Base-by-base conservation (phyloP, 2,329 filamentous ascomycete species). In the Daldinia eschscholtzii region DNA sequence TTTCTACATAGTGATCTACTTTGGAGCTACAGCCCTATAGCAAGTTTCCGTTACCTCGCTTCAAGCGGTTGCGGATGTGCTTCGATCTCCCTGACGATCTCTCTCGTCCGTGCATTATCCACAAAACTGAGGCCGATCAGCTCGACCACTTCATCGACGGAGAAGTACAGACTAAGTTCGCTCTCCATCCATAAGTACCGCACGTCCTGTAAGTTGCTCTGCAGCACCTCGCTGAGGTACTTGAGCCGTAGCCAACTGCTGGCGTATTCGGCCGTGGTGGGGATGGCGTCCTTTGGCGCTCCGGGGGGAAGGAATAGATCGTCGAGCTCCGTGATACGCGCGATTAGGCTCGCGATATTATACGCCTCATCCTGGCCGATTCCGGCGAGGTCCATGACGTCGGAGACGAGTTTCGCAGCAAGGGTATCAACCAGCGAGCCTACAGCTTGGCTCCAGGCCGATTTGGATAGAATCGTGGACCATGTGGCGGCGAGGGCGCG, bases 351-450 rank as follows among this genome's bases (percentile, higher is more conserved):
- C 18, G 89, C 88, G 62, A 89, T 87, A 56, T 82, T 84, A 78
- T 88, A 90, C 0, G 89, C 88, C 71, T 90, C 88, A 39, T 91
- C 89, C 72, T 90, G 87, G 6, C 88, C 84, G 60, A 91, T 88
- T 0, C 86, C 84, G 0, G 85, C 73, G 74, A 90, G 83, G 50
- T 91, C 89, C 76, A 89, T 85, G 52, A 91, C 87, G 70, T 91
- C 89, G 6, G 80, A 76, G 59, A 89, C 84, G 60, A 91, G 81
- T 74, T 90, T 89, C n/a, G 81, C 79, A 5, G 88, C 86, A 41
- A 90, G 79, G 0, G 86, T 83, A 66, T 90, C 88, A 0, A 84
- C 85, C 1, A 91, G 81, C 0, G 87, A 86, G 4, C 89, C 89
- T 6, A 89, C 81, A 0, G 88, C 88, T 71, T 90, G 89, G 23